These are phyloP conservation scores for Sarcomyxa edulis DNA, from an alignment of 768 basidiomycete genomes.

Conservation along the genomic window DNA sequence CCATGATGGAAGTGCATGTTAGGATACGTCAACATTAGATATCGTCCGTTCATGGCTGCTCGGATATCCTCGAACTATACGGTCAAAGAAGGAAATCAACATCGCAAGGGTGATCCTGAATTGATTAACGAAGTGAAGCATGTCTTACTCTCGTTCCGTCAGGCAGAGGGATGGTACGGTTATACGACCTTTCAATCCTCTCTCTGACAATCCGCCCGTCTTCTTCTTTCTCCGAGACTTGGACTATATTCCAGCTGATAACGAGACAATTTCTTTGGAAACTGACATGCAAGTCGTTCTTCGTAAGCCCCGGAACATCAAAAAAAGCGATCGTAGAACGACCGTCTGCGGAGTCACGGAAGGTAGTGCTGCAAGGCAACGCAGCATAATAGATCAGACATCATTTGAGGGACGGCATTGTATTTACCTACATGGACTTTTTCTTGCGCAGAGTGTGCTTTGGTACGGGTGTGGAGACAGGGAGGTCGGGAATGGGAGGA, in stretches of 20 bases:
- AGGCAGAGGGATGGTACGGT: conserved; percentile 65
- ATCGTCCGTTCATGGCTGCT: conserved; percentile 58
- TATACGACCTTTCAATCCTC: conserved; percentile 55
- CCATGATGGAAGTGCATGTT: conserved; percentile 50
- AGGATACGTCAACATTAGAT: conserved; percentile 65
- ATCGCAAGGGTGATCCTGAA: neutral
- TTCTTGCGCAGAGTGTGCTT: too few relatives aligned
- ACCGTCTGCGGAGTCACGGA: conserved; percentile 69
- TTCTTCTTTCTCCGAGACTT: conserved; percentile 58
- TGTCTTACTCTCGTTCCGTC: conserved; percentile 63
- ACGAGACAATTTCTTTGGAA: conserved; percentile 59
- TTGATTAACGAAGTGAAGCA: neutral
- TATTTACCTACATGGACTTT: too few relatives aligned
- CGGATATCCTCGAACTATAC: conserved; percentile 71
- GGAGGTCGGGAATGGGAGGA: conserved; percentile 27
- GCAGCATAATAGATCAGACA: neutral
- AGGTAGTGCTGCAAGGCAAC: conserved; percentile 45
- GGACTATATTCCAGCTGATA: conserved; percentile 61
- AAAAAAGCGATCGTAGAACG: conserved; percentile 55
- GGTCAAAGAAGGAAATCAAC: neutral
- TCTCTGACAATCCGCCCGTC: conserved; percentile 58
- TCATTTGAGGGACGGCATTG: conserved; percentile 4
- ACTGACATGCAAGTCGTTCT: conserved; percentile 73
- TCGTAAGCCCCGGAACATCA: conserved; percentile 63
- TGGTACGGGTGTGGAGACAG: too few relatives aligned